Conservation (phyloP, 495 filamentous ascomycete species). For the Podospora conica region DNA sequence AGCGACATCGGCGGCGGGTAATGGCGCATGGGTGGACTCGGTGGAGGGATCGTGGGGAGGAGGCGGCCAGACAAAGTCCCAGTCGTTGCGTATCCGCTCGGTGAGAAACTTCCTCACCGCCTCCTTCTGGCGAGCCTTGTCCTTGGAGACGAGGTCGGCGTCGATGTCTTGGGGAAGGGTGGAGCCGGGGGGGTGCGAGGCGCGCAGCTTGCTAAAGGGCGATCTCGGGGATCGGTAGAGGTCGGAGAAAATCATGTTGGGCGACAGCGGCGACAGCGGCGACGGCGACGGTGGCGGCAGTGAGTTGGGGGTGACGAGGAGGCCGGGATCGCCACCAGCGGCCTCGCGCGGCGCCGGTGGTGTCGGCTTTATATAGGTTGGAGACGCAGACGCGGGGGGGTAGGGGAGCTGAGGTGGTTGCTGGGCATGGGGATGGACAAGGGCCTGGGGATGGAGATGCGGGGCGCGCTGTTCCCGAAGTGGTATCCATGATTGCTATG, state of each 20-base stretch:
- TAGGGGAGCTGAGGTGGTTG: too few species aligned
- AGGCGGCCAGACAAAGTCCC: constrained; percentile 46
- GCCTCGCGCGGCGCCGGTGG: constrained; percentile 15
- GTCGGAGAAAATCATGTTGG: constrained; percentile 36
- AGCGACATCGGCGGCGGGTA: not conserved
- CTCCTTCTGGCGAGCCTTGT: constrained; percentile 50
- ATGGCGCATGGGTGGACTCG: not conserved
- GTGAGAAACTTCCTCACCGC: constrained; percentile 46
- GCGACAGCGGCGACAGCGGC: not conserved
- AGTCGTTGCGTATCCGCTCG: constrained; percentile 54
- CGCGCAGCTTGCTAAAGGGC: constrained; percentile 36
- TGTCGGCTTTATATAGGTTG: constrained; percentile 23
- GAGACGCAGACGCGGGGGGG: not conserved
- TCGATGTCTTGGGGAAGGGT: constrained; percentile 36
- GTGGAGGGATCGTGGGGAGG: not conserved
- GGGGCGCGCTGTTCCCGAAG: constrained; percentile 22
- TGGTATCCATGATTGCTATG: constrained; percentile 26
- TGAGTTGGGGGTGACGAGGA: not conserved
- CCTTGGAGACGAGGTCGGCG: constrained; percentile 47
- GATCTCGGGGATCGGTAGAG: constrained; percentile 34
- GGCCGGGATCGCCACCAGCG: constrained; percentile 18
- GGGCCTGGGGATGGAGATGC: constrained; percentile 13
- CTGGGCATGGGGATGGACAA: constrained; percentile 2
- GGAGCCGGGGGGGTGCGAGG: constrained; percentile 25
- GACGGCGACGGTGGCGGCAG: not conserved